Evolutionary conservation across 495 filamentous ascomycete species (phyloP).

Genomic region (Podospora tetraspora): DNA sequence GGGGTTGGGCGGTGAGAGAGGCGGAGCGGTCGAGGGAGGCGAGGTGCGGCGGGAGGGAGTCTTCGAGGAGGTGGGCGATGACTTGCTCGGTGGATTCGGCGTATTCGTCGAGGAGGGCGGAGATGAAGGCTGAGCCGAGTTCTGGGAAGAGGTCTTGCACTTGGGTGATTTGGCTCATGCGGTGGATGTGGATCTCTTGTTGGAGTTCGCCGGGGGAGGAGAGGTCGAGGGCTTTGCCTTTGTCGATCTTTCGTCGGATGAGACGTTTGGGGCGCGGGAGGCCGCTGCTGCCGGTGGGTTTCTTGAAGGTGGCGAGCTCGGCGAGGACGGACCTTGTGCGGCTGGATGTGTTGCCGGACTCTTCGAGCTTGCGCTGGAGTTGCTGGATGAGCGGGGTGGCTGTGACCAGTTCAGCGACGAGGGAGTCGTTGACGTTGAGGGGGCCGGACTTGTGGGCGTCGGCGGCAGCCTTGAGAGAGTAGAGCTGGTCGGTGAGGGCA

Average conservation of each 20-base stretch:
- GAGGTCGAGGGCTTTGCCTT: constrained; percentile 60
- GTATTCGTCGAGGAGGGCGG: constrained; percentile 75
- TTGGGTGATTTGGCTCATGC: constrained; percentile 75
- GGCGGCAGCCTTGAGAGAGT: constrained; percentile 65
- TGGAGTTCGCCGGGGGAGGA: constrained; percentile 40
- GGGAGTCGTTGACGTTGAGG: constrained; percentile 46
- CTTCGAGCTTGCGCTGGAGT: constrained; percentile 42
- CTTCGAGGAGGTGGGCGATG: constrained; percentile 78
- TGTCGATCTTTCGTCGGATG: constrained; percentile 46
- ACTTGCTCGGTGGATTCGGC: constrained; percentile 70
- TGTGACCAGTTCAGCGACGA: constrained; percentile 60
- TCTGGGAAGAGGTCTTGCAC: constrained; percentile 92
- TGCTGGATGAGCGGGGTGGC: constrained; percentile 52
- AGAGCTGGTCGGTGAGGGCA: constrained; percentile 72
- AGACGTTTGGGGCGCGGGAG: constrained; percentile 49
- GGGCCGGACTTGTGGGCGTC: constrained; percentile 50
- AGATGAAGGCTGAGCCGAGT: constrained; percentile 76
- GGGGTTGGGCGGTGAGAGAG: constrained; percentile 35
- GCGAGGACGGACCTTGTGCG: constrained; percentile 55
- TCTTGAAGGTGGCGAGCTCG: constrained; percentile 51
- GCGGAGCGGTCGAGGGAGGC: constrained; percentile 50
- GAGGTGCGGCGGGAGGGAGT: constrained; percentile 62
- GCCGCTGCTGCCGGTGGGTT: constrained; percentile 47
- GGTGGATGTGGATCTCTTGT: constrained; percentile 67
- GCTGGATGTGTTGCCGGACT: constrained; percentile 27